Conservation (phyloP, 495 filamentous ascomycete species). For the Penicillium soppii region DNA sequence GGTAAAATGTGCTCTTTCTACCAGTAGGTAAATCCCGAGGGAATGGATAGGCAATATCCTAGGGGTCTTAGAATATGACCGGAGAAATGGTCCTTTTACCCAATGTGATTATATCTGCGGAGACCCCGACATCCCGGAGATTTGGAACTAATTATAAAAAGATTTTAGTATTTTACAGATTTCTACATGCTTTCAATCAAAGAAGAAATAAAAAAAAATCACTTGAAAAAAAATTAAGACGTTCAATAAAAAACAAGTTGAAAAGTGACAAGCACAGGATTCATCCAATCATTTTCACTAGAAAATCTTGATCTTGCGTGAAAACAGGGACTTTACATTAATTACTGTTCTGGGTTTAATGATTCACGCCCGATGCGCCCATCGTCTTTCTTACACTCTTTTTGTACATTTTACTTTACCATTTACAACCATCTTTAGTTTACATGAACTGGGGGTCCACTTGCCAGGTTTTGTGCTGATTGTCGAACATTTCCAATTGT, state of each 20-base stretch:
- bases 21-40: background rate
- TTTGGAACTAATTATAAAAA: background rate
- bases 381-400: conserved; percentile 7
- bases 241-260: background rate
- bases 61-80: background rate
- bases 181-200: background rate
- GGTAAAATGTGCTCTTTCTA: background rate
- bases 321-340: background rate
- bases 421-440: conserved; percentile 16
- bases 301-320: background rate
- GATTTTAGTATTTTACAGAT: no score
- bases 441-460: conserved; percentile 19
- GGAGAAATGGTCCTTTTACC: background rate
- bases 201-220: background rate
- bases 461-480: conserved; percentile 9
- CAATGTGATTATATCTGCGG: background rate
- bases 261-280: background rate
- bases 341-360: background rate
- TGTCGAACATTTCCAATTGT: conserved; percentile 15
- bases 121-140: background rate
- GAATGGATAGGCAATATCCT: background rate
- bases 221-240: background rate
- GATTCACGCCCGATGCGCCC: conserved; percentile 11
- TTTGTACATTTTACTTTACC: conserved; percentile 1
- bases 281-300: background rate